phyloP scores from a whole-genome alignment of 495 filamentous ascomycete species.

The Penicillium herquei region DNA sequence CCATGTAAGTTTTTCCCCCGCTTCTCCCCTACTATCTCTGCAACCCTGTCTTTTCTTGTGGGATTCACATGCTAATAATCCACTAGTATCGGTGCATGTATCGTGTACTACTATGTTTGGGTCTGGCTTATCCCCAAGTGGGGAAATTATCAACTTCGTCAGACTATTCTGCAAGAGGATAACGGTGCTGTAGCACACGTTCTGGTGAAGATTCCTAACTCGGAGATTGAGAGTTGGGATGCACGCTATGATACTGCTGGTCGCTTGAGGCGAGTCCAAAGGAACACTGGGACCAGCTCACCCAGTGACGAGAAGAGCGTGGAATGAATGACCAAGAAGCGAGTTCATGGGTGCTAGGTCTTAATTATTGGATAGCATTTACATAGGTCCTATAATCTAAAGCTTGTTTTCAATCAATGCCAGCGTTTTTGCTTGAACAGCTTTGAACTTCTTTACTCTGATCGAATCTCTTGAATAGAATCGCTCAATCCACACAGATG shows the following conservation, averaged over 20 bases:
- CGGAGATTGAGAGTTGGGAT: slow-evolving; percentile 52
- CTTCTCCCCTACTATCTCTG: not conserved
- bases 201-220: slow-evolving; percentile 53
- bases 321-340: too few species aligned
- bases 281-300: too few species aligned
- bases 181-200: slow-evolving; percentile 50
- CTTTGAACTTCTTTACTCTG: too few species aligned
- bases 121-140: slow-evolving; percentile 50
- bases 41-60: not conserved
- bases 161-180: slow-evolving; percentile 49
- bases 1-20: slow-evolving; percentile 42
- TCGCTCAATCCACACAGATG: too few species aligned
- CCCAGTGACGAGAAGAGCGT: too few species aligned
- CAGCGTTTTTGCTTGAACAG: too few species aligned
- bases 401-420: too few species aligned
- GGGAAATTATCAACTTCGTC: slow-evolving; percentile 51
- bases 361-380: too few species aligned
- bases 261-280: not conserved
- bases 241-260: slow-evolving; percentile 55
- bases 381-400: too few species aligned
- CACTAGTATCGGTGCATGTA: slow-evolving; percentile 48
- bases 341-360: too few species aligned
- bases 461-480: too few species aligned
- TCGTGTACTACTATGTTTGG: slow-evolving; percentile 57
- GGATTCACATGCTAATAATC: not conserved